These are phyloP conservation scores for Tagetes erecta DNA, from an alignment of 129 eudicot species.

Conservation along the genomic window DNA sequence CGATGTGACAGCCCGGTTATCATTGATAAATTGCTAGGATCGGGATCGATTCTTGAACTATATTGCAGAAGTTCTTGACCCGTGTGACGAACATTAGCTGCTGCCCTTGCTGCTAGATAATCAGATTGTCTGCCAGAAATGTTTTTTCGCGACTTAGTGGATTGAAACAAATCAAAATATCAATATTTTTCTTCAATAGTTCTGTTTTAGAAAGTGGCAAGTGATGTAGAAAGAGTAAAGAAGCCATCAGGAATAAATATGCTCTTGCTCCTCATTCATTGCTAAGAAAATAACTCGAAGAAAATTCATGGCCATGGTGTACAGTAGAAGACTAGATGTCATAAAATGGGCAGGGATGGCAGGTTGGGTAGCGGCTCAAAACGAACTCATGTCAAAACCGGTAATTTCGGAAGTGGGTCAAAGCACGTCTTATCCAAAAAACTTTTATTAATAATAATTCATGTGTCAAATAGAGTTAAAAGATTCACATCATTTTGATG, in stretches of 20 bases:
- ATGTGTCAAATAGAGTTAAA: not conserved
- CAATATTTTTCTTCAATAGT: constrained; percentile 23
- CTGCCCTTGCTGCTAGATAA: constrained; percentile 77
- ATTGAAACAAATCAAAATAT: constrained; percentile 29
- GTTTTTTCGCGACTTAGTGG: constrained; percentile 70
- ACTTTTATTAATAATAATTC: not conserved
- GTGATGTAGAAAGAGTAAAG: constrained; percentile 29
- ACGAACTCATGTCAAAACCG: not conserved
- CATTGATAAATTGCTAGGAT: constrained; percentile 58
- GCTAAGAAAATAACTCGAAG: constrained; percentile 26
- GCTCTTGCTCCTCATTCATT: constrained; percentile 33
- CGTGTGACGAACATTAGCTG: constrained; percentile 50
- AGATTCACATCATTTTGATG: not conserved
- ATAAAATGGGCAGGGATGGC: not conserved
- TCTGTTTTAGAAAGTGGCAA: constrained; percentile 30
- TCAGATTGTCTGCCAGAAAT: constrained; percentile 99
- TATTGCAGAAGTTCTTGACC: constrained; percentile 65
- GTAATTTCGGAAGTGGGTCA: not conserved
- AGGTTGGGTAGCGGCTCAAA: not conserved
- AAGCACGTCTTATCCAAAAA: not conserved
- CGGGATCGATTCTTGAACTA: constrained; percentile 70
- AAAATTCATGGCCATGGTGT: constrained; percentile 12
- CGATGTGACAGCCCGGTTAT: constrained; percentile 58
- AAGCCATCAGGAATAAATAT: constrained; percentile 21
- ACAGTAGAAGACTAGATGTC: not conserved